Conservation (phyloP, 305 asterid genomes). For the Solanum chacoense region DNA sequence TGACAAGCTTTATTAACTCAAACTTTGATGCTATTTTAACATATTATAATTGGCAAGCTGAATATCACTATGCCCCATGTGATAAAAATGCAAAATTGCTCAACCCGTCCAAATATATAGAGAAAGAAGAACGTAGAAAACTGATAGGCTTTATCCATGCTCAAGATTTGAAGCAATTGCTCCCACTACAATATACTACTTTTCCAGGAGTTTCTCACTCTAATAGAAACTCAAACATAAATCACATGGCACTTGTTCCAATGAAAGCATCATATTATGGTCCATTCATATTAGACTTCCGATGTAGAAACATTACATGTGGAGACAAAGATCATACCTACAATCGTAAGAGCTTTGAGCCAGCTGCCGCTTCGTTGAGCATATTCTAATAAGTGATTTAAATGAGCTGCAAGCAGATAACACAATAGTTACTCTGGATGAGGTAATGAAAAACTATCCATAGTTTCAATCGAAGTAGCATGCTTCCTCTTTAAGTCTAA, state of each 20-base stretch:
- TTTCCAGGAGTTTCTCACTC: neutral
- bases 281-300: neutral
- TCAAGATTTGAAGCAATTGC: neutral
- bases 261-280: neutral
- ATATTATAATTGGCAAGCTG: neutral
- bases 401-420: slow-evolving; percentile 66
- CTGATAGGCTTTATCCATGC: neutral
- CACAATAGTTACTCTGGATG: neutral
- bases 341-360: slow-evolving; percentile 49
- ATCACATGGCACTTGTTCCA: neutral
- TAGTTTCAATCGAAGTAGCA: neutral
- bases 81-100: neutral
- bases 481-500: neutral
- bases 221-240: neutral
- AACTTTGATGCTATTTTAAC: neutral
- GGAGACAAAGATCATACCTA: slow-evolving; percentile 40
- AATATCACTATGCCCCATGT: neutral
- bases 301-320: neutral
- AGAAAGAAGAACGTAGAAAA: neutral
- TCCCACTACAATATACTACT: neutral
- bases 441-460: neutral
- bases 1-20: neutral
- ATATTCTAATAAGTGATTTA: slow-evolving; percentile 79
- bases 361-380: slow-evolving; percentile 46
- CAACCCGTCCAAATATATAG: neutral